Base-by-base conservation (phyloP, 441 rosid species). In the Arabidopsis lyrata region DNA sequence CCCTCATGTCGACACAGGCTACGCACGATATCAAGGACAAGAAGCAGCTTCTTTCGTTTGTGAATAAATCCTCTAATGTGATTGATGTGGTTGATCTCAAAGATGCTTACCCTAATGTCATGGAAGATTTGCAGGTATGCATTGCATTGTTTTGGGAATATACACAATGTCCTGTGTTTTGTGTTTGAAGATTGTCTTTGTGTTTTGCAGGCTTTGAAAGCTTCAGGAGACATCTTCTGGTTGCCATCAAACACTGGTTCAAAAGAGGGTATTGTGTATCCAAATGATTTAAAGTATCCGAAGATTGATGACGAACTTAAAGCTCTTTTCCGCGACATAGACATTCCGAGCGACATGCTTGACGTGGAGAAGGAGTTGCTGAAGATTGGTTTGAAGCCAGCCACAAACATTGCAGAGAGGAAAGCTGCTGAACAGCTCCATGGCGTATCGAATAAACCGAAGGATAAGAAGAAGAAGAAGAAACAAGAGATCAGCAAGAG, bases 371-470 rank as follows among this genome's bases (percentile, higher is more conserved):
- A 86, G 81, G 97, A 91, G 81, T 90, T 92, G 12, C 84, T 74
- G 70, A 91, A 86, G 88, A 85, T 84, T 32, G 98, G 97, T 7
- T 87, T 95, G 90, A 91, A 91, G 68, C 97, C 97, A 5, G 95
- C 88, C 0, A 87, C 93, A 16, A 47, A 47, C 81, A 95, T 92
- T 3, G 85, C 88, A 1, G 77, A 84, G 86, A 89, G 97, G 84
- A 88, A 93, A 77, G 98, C 91, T 38, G 90, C 96, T 10, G 90
- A 8, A 6, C 93, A 89, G 76, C 74, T 84, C 31, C 87, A 85
- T 41, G 95, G 96, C 57, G 74, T 86, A 65, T 67, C 85, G 1
- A 20, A 83, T 63, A 89, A 87, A 83, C 82, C 84, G 11, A 89
- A 88, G 74, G 52, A 70, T 3, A 47, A 15, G 34, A 92, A 85